phyloP scores from a whole-genome alignment of 2,329 filamentous ascomycete species.

The Blastomyces emzantsi region DNA sequence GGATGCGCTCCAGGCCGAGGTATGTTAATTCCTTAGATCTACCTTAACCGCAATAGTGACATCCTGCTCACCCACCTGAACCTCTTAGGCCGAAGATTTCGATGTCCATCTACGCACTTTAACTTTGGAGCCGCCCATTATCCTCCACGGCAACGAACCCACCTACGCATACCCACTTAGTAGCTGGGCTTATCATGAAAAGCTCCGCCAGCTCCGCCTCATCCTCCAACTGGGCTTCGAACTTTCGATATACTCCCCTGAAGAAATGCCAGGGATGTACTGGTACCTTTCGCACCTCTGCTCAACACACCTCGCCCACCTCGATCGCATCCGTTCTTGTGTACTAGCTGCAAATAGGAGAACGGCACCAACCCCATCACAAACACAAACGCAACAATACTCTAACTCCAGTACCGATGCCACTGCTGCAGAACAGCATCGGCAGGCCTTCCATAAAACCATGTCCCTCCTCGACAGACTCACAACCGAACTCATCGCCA shows the following conservation, averaged over 20 bases:
- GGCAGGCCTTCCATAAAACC: slow-evolving; percentile 31
- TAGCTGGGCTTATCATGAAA: slow-evolving; percentile 85
- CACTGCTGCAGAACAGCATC: slow-evolving; percentile 14
- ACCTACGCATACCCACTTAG: slow-evolving; percentile 65
- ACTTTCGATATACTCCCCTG: slow-evolving; percentile 74
- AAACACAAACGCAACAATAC: slow-evolving; percentile 10
- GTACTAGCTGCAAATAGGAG: slow-evolving; percentile 34
- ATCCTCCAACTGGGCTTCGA: slow-evolving; percentile 91
- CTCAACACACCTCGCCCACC: slow-evolving; percentile 57
- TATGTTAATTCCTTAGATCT: slow-evolving; percentile 24
- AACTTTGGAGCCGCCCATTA: slow-evolving; percentile 52
- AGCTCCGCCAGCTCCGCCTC: slow-evolving; percentile 78
- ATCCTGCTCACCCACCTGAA: not conserved
- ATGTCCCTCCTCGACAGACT: slow-evolving; percentile 50
- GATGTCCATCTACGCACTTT: slow-evolving; percentile 58
- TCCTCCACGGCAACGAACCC: slow-evolving; percentile 45
- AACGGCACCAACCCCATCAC: slow-evolving; percentile 17
- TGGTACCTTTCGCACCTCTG: slow-evolving; percentile 74
- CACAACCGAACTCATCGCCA: slow-evolving; percentile 57
- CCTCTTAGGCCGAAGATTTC: slow-evolving; percentile 52
- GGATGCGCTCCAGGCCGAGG: slow-evolving; percentile 74
- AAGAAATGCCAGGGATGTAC: slow-evolving; percentile 84
- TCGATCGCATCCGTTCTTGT: slow-evolving; percentile 64
- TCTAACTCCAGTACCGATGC: not conserved
- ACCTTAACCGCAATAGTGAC: not conserved